Evolutionary conservation across 805 yeast genomes (phyloP).

Genomic region (Ogataea kodamae): DNA sequence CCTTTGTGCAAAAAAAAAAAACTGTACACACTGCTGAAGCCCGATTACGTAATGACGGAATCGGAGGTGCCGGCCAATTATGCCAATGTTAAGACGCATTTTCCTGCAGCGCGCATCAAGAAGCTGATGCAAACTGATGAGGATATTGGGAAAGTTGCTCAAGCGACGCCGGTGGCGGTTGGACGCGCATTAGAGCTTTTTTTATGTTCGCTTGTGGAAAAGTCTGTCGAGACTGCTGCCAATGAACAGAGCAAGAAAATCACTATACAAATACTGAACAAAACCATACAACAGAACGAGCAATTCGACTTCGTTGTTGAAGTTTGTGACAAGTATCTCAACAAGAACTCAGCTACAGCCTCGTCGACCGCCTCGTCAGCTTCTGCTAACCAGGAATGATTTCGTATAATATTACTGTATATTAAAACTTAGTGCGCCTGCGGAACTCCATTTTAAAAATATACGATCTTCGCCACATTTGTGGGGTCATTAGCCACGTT

Average conservation of each 20-base stretch:
- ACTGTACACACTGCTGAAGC: background rate
- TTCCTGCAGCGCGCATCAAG: conserved; percentile 91
- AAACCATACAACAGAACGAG: conserved; percentile 81
- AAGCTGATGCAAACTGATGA: conserved; percentile 97
- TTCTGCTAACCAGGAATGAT: conserved; percentile 9
- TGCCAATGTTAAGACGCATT: conserved; percentile 68
- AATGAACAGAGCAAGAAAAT: conserved; percentile 74
- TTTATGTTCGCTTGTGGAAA: conserved; percentile 84
- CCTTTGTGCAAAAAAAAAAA: background rate
- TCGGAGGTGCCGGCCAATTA: conserved; percentile 30
- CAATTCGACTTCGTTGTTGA: conserved; percentile 92
- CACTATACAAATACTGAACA: conserved; percentile 74
- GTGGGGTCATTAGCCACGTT: conserved; percentile 12
- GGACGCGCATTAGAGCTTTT: conserved; percentile 93
- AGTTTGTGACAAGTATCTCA: conserved; percentile 35
- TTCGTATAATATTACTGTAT: conserved; percentile 1
- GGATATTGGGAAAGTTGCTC: conserved; percentile 97
- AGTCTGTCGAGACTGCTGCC: conserved; percentile 74
- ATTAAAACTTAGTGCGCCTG: conserved; percentile 2
- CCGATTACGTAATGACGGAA: conserved; percentile 14
- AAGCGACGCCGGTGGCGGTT: conserved; percentile 97
- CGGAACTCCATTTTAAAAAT: conserved; percentile 9
- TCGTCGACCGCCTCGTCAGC: conserved; percentile 11
- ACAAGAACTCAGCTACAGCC: conserved; percentile 10
- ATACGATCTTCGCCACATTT: conserved; percentile 3